These are phyloP conservation scores for Dipodascus albidus DNA, from an alignment of 805 yeast genomes.

Conservation along the genomic window DNA sequence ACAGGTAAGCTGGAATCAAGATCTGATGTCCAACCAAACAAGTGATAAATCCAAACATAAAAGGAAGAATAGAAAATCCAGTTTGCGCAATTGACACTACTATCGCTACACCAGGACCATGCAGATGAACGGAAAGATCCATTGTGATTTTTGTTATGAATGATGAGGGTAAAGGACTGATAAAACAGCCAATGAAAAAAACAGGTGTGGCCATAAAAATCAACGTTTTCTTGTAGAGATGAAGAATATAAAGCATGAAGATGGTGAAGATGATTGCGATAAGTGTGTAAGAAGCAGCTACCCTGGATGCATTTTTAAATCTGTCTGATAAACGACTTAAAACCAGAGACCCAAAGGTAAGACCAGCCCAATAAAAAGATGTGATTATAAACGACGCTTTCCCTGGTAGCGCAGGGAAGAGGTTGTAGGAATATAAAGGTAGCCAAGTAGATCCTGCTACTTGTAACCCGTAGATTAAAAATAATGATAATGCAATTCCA, in stretches of 20 bases:
- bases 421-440: background rate
- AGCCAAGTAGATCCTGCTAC: slow-evolving; percentile 1
- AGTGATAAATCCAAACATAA: background rate
- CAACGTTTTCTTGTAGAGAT: background rate
- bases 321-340: background rate
- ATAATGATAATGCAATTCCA: background rate
- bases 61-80: background rate
- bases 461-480: background rate
- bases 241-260: background rate
- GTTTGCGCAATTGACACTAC: background rate
- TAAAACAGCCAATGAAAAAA: background rate
- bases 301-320: background rate
- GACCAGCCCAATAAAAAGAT: background rate
- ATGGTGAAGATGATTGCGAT: background rate
- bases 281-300: background rate
- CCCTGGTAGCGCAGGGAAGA: background rate
- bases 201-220: background rate
- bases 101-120: background rate
- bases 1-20: background rate
- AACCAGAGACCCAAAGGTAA: background rate
- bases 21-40: background rate
- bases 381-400: background rate
- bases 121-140: background rate
- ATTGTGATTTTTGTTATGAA: background rate
- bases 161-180: background rate